A percentile compares a stretch with the other conserved stretches of the same genome.
phyloP scores from a whole-genome alignment of 352 stramenopile species.

The Phytophthora tubulina region DNA sequence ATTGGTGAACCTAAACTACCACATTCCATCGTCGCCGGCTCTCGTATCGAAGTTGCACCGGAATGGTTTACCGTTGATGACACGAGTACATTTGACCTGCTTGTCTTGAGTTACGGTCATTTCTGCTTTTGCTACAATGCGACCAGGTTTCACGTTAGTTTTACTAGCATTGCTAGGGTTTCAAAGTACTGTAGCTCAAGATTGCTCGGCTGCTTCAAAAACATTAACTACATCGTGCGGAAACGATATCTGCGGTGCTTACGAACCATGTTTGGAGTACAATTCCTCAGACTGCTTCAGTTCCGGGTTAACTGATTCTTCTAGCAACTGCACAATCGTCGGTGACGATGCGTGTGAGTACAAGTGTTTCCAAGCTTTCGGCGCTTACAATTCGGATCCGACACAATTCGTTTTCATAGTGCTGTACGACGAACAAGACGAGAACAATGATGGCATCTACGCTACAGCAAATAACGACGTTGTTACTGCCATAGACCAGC shows the following conservation, averaged over 20 bases:
- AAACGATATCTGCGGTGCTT: conserved; percentile 17
- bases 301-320: conserved; percentile 3
- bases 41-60: conserved; percentile 17
- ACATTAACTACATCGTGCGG: conserved; percentile 26
- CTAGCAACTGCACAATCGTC: conserved; percentile 8
- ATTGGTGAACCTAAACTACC: neutral
- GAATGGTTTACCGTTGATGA: conserved; percentile 12
- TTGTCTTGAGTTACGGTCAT: neutral
- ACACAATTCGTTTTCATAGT: conserved; percentile 31
- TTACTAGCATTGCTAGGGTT: neutral
- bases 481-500: conserved; percentile 22
- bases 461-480: conserved; percentile 18
- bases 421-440: conserved; percentile 5
- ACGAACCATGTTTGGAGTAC: conserved; percentile 20
- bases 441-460: conserved; percentile 7
- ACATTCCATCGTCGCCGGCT: conserved; percentile 13
- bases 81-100: neutral
- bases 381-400: conserved; percentile 26
- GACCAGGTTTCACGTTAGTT: neutral
- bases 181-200: conserved; percentile 6
- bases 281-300: conserved; percentile 18
- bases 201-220: conserved; percentile 2
- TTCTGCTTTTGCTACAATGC: conserved; percentile 8
- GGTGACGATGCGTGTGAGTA: conserved; percentile 17
- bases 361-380: conserved; percentile 30